Evolutionary conservation across 2,329 filamentous ascomycete genomes (phyloP).

Genomic region (Thelonectria olida): DNA sequence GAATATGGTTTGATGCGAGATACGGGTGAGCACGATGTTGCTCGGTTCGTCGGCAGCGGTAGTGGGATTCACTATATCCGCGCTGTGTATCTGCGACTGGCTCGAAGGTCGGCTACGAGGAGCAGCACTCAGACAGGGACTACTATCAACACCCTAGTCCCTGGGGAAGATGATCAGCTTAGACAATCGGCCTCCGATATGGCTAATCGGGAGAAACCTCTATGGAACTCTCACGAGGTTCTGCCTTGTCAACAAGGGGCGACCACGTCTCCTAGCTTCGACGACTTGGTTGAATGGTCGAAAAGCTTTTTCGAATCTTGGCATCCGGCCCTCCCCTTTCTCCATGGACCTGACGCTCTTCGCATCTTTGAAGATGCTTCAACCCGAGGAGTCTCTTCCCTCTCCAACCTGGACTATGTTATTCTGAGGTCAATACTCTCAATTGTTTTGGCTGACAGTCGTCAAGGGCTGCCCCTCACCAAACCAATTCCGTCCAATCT

Average conservation of each 20-base stretch:
- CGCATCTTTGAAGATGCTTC: slow-evolving; percentile 55
- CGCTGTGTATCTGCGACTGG: slow-evolving; percentile 60
- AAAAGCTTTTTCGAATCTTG: slow-evolving; percentile 65
- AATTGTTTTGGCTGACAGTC: slow-evolving; percentile 62
- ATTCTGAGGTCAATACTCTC: slow-evolving; percentile 61
- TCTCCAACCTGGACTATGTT: slow-evolving; percentile 49
- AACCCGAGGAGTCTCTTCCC: slow-evolving; percentile 39
- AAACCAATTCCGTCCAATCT: slow-evolving; percentile 51
- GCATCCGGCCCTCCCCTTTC: slow-evolving; percentile 65
- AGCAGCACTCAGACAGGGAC: slow-evolving; percentile 25
- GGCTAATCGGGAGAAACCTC: slow-evolving; percentile 24
- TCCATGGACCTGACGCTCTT: slow-evolving; percentile 63
- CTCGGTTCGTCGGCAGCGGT: slow-evolving; percentile 65
- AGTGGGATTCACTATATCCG: slow-evolving; percentile 69
- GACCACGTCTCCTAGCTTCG: slow-evolving; percentile 46
- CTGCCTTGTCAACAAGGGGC: slow-evolving; percentile 9
- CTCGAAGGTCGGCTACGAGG: slow-evolving; percentile 35
- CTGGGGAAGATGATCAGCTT: slow-evolving; percentile 65
- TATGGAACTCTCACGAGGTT: slow-evolving; percentile 51
- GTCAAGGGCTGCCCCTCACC: slow-evolving; percentile 47
- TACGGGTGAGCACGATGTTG: slow-evolving; percentile 54
- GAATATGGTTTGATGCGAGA: slow-evolving; percentile 59
- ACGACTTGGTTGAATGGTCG: slow-evolving; percentile 59
- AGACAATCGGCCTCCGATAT: slow-evolving; percentile 30
- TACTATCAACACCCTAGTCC: slow-evolving; percentile 52